Evolutionary conservation across 2,329 filamentous ascomycete genomes (phyloP).

Genomic region (Tolypocladium ophioglossoides): DNA sequence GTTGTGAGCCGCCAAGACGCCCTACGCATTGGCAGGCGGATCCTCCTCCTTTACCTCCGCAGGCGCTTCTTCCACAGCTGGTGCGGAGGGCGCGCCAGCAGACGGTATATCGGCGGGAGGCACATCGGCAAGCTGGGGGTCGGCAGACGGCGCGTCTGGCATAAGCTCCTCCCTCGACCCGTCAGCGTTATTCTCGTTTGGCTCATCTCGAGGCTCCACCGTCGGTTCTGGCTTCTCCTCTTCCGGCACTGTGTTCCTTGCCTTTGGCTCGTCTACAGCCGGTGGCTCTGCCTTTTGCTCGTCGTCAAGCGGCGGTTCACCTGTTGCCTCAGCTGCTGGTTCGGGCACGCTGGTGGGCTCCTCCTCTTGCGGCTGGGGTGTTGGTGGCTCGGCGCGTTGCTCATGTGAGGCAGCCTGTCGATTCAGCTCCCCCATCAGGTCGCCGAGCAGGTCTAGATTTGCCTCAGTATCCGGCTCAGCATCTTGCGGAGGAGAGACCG

Average conservation of each 20-base stretch:
- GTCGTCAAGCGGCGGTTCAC: neutral
- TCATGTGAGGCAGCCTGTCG: slow-evolving; percentile 18
- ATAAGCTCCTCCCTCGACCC: neutral
- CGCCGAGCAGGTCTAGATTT: slow-evolving; percentile 33
- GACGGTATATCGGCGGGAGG: neutral
- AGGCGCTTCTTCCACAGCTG: too few species aligned
- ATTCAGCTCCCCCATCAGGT: slow-evolving; percentile 33
- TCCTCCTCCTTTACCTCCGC: neutral
- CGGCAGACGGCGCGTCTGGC: neutral
- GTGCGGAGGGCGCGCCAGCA: neutral
- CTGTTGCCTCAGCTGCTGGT: slow-evolving; percentile 1
- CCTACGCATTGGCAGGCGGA: neutral
- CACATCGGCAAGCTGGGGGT: neutral
- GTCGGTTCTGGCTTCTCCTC: neutral
- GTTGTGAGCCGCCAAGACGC: too few species aligned
- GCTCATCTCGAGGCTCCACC: neutral
- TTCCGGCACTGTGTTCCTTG: neutral
- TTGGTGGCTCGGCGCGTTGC: neutral
- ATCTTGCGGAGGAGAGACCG: slow-evolving; percentile 8
- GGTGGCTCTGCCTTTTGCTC: neutral
- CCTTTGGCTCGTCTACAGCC: neutral
- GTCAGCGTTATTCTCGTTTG: neutral
- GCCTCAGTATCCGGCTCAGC: slow-evolving; percentile 17
- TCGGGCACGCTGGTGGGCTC: slow-evolving; percentile 6
- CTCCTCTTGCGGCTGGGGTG: neutral